phyloP scores from a whole-genome alignment of 2,329 filamentous ascomycete genomes.

The Epichloe sp. region DNA sequence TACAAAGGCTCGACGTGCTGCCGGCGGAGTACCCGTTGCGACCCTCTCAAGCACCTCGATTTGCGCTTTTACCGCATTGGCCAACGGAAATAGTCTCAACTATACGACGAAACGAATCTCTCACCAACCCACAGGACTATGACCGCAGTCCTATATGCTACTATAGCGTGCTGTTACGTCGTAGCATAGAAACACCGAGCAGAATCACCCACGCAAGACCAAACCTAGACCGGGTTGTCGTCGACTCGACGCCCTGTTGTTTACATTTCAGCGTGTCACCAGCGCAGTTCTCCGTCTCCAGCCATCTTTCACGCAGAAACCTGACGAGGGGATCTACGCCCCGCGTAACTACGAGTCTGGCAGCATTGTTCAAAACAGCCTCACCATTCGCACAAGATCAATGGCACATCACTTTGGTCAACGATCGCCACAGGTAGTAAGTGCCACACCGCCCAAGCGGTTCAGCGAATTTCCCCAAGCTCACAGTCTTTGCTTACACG shows the following conservation, averaged over 20 bases:
- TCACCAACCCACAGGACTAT: not conserved
- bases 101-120: not conserved
- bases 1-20: not conserved
- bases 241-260: not conserved
- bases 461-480: not conserved
- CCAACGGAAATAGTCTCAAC: not conserved
- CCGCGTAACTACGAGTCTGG: not conserved
- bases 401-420: constrained; percentile 4
- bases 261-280: not conserved
- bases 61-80: not conserved
- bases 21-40: not conserved
- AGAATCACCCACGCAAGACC: not conserved
- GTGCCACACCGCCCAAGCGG: not conserved
- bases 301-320: no score
- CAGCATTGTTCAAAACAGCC: not conserved
- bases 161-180: not conserved
- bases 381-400: not conserved
- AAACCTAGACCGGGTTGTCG: not conserved
- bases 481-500: not conserved
- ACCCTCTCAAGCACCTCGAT: not conserved
- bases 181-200: not conserved
- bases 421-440: constrained; percentile 4
- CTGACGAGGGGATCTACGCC: no score
- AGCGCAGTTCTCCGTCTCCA: no score
- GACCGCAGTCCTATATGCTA: not conserved